Percentiles rank a stretch among this genome's conserved stretches.
Conservation (phyloP, 2,329 filamentous ascomycete species). For the Aspergillus ruber region DNA sequence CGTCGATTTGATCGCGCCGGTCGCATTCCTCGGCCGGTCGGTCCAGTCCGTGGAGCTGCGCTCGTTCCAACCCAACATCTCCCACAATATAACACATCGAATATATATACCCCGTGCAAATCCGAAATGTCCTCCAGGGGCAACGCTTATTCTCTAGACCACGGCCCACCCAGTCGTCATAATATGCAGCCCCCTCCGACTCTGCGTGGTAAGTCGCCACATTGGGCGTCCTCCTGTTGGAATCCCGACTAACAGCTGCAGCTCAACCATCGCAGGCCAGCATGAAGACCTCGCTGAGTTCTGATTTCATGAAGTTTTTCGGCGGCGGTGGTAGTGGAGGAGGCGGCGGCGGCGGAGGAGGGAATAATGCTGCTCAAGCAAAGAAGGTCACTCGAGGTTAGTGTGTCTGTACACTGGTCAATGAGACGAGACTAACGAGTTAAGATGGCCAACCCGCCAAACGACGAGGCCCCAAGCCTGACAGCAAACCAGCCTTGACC, state of each 20-base stretch:
- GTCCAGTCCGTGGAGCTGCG: background rate
- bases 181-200: no score
- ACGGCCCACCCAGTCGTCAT: constrained; percentile 1
- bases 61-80: no score
- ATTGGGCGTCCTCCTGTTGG: background rate
- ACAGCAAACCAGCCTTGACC: constrained; percentile 89
- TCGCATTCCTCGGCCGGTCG: constrained; percentile 10
- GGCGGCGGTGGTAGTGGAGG: constrained; percentile 31
- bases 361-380: constrained; percentile 26
- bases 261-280: constrained; percentile 13
- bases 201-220: constrained; percentile 12
- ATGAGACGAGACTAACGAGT: constrained; percentile 10
- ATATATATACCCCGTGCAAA: constrained; percentile 13
- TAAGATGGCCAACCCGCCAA: constrained; percentile 80
- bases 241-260: background rate
- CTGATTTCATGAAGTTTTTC: constrained; percentile 49
- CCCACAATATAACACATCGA: background rate
- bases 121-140: no score
- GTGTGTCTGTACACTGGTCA: constrained; percentile 5
- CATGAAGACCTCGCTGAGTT: constrained; percentile 12
- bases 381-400: constrained; percentile 74
- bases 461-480: constrained; percentile 87
- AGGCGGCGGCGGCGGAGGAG: no score
- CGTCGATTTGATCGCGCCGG: constrained; percentile 7
- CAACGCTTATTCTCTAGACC: constrained; percentile 20